Percentiles rank a stretch among this genome's conserved stretches.
These are phyloP conservation scores for Dothiorella sarmentorum DNA, from an alignment of 2,329 filamentous ascomycete genomes.

Conservation along the genomic window DNA sequence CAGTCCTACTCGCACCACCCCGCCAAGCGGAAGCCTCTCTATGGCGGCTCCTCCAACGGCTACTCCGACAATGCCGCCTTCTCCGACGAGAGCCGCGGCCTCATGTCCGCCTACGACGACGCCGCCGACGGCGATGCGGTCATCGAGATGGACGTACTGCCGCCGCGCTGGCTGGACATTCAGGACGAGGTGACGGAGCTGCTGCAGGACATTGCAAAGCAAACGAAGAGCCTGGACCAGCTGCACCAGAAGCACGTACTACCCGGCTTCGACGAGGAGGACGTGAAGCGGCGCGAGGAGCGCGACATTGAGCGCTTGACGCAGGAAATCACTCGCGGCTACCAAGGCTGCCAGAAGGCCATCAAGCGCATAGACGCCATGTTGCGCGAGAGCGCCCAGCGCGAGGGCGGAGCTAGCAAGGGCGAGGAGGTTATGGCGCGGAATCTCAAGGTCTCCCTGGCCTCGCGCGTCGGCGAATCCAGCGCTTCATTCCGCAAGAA, in stretches of 20 bases:
- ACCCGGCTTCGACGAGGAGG: constrained; percentile 94
- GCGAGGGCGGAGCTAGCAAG: constrained; percentile 64
- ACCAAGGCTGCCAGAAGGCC: constrained; percentile 84
- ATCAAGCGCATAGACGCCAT: constrained; percentile 86
- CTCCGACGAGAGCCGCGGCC: constrained; percentile 69
- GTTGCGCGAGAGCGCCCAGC: constrained; percentile 72
- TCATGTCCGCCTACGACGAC: constrained; percentile 78
- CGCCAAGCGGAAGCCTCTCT: constrained; percentile 74
- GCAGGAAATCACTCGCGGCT: constrained; percentile 81
- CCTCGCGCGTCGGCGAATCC: constrained; percentile 82
- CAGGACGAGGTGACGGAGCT: constrained; percentile 89
- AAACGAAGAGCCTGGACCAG: constrained; percentile 81
- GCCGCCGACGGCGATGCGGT: constrained; percentile 85
- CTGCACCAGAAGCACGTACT: constrained; percentile 96
- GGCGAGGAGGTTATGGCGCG: constrained; percentile 94
- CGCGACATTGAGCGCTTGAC: constrained; percentile 86
- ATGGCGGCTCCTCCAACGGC: constrained; percentile 51
- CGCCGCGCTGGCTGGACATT: constrained; percentile 91
- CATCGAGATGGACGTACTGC: constrained; percentile 96
- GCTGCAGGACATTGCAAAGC: constrained; percentile 73
- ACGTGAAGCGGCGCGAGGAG: constrained; percentile 82
- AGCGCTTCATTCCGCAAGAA: constrained; percentile 95
- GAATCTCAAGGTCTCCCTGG: constrained; percentile 91
- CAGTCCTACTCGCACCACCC: constrained; percentile 98
- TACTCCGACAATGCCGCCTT: constrained; percentile 44